phyloP scores from a whole-genome alignment of 2,329 filamentous ascomycete species.

The Colletotrichum sp. region DNA sequence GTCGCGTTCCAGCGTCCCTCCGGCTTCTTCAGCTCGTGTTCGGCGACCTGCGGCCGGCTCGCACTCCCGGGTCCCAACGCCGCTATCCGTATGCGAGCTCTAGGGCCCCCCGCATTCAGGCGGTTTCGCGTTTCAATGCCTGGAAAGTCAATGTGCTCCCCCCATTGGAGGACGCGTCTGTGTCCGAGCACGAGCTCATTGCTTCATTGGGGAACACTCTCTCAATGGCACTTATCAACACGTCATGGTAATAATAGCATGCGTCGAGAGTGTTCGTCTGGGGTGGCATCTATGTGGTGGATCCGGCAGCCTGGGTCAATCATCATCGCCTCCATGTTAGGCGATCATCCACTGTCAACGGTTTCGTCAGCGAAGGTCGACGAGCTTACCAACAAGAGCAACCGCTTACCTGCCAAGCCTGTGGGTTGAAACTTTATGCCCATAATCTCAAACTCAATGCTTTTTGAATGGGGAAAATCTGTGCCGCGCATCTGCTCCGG shows the following conservation, averaged over 20 bases:
- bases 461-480: not conserved
- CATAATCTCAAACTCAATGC: not conserved
- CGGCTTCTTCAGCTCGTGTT: not conserved
- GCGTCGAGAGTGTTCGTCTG: not conserved
- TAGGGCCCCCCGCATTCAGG: not conserved
- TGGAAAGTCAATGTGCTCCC: not conserved
- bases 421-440: not conserved
- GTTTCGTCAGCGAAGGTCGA: not conserved
- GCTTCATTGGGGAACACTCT: not conserved
- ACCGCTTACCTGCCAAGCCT: not conserved
- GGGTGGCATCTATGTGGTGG: not conserved
- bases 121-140: not conserved
- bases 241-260: not conserved
- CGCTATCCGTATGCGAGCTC: not conserved
- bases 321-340: not conserved
- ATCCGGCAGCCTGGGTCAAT: not conserved
- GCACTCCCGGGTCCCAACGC: not conserved
- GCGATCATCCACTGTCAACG: not conserved
- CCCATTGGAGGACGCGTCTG: not conserved
- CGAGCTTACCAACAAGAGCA: not conserved
- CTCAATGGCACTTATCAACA: not conserved
- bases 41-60: not conserved
- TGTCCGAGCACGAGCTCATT: slow-evolving; percentile 9
- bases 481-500: not conserved
- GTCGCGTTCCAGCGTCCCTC: not conserved